These are phyloP conservation scores for Volutella citrinella DNA, from an alignment of 2,329 filamentous ascomycete species.

Conservation along the genomic window DNA sequence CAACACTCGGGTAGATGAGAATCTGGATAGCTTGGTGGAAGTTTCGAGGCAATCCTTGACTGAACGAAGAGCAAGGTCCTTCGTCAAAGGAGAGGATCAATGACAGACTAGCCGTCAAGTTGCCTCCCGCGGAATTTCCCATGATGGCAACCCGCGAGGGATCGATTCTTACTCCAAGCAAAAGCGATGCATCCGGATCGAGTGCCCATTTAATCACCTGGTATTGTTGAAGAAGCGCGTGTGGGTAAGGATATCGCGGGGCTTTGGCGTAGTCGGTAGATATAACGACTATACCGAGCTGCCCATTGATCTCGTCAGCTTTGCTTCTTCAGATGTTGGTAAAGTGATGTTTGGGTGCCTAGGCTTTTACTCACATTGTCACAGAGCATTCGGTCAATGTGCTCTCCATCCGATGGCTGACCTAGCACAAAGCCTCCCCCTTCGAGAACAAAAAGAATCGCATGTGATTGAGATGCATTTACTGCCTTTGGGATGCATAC, in stretches of 20 bases:
- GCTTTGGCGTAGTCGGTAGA: constrained; percentile 1
- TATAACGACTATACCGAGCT: background rate
- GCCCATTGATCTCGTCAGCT: too few relatives aligned
- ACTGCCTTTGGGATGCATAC: background rate
- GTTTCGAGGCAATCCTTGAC: background rate
- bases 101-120: background rate
- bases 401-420: constrained; percentile 1
- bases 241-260: background rate
- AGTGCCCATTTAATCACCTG: background rate
- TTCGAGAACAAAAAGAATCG: background rate
- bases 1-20: background rate
- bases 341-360: too few relatives aligned
- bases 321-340: too few relatives aligned
- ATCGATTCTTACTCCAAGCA: background rate
- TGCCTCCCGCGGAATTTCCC: background rate
- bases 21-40: background rate
- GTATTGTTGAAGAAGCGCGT: constrained; percentile 1
- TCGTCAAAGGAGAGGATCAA: background rate
- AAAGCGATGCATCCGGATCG: background rate
- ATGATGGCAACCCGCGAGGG: constrained; percentile 1
- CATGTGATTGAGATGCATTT: background rate
- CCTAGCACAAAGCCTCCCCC: background rate
- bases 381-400: background rate
- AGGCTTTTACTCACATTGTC: background rate
- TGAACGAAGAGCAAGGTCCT: background rate